A percentile compares a stretch with the other conserved stretches of the same genome.
These are phyloP conservation scores for Conringia planisiliqua DNA, from an alignment of 345 rosid genomes.

Conservation along the genomic window DNA sequence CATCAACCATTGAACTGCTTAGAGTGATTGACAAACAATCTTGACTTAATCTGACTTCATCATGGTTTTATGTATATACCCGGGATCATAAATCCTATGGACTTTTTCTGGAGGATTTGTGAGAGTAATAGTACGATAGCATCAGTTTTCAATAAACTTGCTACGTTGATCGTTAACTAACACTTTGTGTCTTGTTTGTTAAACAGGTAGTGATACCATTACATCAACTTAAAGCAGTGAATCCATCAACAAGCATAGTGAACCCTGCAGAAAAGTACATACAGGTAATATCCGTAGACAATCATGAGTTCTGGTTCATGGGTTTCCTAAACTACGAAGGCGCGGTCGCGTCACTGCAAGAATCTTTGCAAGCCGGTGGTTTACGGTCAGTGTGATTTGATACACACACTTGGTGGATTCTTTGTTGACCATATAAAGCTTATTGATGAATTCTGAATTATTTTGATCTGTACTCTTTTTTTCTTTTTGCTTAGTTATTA, in stretches of 20 bases:
- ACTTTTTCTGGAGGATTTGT: neutral
- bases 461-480: neutral
- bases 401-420: neutral
- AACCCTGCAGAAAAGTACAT: conserved; percentile 59
- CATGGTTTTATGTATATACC: neutral
- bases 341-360: conserved; percentile 34
- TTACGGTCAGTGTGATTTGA: neutral
- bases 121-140: neutral
- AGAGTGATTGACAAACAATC: neutral
- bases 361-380: conserved; percentile 5
- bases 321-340: conserved; percentile 56
- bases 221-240: conserved; percentile 59
- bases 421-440: neutral
- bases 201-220: conserved; percentile 64
- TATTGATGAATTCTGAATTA: neutral
- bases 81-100: neutral
- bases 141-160: neutral
- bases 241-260: conserved; percentile 60
- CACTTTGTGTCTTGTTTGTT: conserved; percentile 5
- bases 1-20: neutral
- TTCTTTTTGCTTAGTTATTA: neutral
- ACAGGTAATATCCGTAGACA: conserved; percentile 55
- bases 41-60: neutral
- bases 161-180: neutral
- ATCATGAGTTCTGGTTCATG: conserved; percentile 73